phyloP scores from a whole-genome alignment of 2,329 filamentous ascomycete genomes.

The Colletotrichum acutatum region DNA sequence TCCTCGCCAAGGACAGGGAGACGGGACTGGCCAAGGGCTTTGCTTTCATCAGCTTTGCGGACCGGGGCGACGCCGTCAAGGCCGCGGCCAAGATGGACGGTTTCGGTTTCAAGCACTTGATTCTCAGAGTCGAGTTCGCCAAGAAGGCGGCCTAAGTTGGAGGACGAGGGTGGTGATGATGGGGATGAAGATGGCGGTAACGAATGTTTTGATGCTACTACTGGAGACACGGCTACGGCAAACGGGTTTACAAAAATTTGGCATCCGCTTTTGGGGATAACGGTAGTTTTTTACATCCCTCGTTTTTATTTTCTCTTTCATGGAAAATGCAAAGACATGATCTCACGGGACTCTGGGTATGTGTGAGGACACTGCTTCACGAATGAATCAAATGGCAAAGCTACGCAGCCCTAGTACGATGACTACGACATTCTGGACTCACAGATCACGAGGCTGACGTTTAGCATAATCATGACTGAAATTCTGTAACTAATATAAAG shows the following conservation, averaged over 20 bases:
- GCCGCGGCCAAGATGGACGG: slow-evolving; percentile 99
- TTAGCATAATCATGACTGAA: background rate
- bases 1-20: slow-evolving; percentile 97
- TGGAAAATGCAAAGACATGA: slow-evolving; percentile 31
- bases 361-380: background rate
- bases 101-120: slow-evolving; percentile 88
- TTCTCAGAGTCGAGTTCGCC: slow-evolving; percentile 87
- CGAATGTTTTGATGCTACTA: slow-evolving; percentile 32
- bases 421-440: background rate
- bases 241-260: slow-evolving; percentile 30
- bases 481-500: background rate
- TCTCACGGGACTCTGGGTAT: slow-evolving; percentile 20
- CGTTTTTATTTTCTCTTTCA: slow-evolving; percentile 16
- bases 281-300: slow-evolving; percentile 20
- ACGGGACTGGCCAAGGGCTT: slow-evolving; percentile 98
- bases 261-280: slow-evolving; percentile 30
- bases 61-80: slow-evolving; percentile 88
- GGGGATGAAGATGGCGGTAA: slow-evolving; percentile 5
- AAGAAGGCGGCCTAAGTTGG: slow-evolving; percentile 69
- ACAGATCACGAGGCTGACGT: background rate
- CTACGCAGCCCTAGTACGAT: too few relatives aligned
- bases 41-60: slow-evolving; percentile 97
- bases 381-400: too few relatives aligned
- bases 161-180: background rate
- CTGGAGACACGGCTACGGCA: slow-evolving; percentile 35